Conservation (phyloP, 2,329 filamentous ascomycete species). For the Bipolaris zeicola region DNA sequence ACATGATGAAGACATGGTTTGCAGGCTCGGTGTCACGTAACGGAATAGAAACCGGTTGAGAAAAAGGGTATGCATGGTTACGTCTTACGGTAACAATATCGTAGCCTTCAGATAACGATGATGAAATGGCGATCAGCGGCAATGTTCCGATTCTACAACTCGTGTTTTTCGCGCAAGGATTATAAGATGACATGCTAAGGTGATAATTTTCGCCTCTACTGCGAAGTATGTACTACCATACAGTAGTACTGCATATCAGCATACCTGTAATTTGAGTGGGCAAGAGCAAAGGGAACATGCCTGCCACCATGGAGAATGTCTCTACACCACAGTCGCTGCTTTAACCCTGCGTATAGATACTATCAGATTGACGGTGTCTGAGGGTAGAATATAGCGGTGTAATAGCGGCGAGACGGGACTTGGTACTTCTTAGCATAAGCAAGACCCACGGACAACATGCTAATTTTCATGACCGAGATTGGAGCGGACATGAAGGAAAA, state of each 20-base stretch:
- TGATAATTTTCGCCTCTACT: background rate
- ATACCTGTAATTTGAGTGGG: background rate
- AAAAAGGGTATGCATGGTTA: no score
- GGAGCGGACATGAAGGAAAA: background rate
- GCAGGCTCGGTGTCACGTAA: no score
- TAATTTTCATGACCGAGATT: background rate
- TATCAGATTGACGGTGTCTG: background rate
- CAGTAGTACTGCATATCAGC: background rate
- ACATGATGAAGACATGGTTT: no score
- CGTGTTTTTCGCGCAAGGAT: background rate
- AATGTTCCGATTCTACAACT: background rate
- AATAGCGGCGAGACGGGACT: background rate
- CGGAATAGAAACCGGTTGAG: no score
- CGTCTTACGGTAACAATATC: no score
- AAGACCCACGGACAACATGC: background rate
- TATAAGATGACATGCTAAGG: background rate
- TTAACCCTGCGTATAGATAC: background rate
- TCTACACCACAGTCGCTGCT: background rate
- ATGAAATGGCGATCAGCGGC: background rate
- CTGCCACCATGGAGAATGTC: background rate
- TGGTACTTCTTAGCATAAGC: slow-evolving; percentile 2
- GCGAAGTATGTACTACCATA: background rate
- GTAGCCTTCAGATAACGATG: background rate
- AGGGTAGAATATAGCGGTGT: background rate
- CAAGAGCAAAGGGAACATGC: background rate